phyloP scores from a whole-genome alignment of 2,329 filamentous ascomycete species.

The Sordariomycetes sp. region DNA sequence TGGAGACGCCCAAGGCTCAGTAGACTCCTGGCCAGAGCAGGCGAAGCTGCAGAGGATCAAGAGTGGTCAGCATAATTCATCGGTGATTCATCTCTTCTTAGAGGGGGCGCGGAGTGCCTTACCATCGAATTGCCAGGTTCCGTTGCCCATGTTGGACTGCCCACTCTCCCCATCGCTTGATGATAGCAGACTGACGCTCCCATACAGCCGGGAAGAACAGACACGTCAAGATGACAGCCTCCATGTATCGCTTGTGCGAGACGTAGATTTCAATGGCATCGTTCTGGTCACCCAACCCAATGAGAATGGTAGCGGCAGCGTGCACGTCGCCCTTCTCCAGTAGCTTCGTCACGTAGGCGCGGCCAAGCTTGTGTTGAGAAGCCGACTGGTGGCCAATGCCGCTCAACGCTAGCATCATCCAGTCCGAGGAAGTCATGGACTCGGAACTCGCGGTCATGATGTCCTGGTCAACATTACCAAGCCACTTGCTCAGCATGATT shows the following conservation, averaged over 20 bases:
- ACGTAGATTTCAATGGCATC: slow-evolving; percentile 96
- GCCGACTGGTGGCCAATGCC: slow-evolving; percentile 63
- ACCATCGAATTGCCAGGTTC: slow-evolving; percentile 79
- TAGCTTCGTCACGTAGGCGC: slow-evolving; percentile 81
- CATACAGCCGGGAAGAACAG: slow-evolving; percentile 76
- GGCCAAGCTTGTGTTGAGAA: slow-evolving; percentile 81
- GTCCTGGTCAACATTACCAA: slow-evolving; percentile 75
- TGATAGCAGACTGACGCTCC: slow-evolving; percentile 79
- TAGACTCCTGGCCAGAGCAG: slow-evolving; percentile 75
- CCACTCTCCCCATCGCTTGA: slow-evolving; percentile 91
- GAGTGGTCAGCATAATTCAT: not conserved
- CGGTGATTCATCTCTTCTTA: not conserved
- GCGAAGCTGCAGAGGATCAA: slow-evolving; percentile 50
- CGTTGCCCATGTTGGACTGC: slow-evolving; percentile 80
- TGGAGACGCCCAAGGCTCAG: slow-evolving; percentile 81
- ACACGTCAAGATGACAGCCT: slow-evolving; percentile 81
- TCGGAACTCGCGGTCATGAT: slow-evolving; percentile 71
- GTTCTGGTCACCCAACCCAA: slow-evolving; percentile 84
- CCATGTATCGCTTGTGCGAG: slow-evolving; percentile 83
- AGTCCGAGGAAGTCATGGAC: slow-evolving; percentile 87
- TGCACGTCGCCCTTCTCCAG: slow-evolving; percentile 86
- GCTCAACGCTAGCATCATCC: slow-evolving; percentile 91
- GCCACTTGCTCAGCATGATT: slow-evolving; percentile 84
- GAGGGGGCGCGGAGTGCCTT: slow-evolving; percentile 10
- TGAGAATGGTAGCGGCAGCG: slow-evolving; percentile 82